Percentiles rank a stretch among this genome's conserved stretches.
Conservation (phyloP, 2,329 filamentous ascomycete species). For the Chalara sp. region DNA sequence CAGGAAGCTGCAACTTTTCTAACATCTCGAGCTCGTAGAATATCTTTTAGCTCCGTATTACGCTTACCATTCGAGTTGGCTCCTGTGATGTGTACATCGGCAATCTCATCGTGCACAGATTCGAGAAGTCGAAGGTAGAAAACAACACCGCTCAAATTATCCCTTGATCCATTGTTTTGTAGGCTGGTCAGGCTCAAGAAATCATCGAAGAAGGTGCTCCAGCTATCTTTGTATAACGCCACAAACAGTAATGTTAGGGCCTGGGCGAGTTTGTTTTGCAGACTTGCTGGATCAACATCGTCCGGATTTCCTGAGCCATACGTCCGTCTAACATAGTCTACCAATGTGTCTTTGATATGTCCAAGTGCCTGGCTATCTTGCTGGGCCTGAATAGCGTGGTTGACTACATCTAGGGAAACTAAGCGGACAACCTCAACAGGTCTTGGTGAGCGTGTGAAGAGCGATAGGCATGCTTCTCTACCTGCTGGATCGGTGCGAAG, state of each 20-base stretch:
- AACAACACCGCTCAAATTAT: conserved; percentile 70
- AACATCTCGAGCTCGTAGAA: conserved; percentile 80
- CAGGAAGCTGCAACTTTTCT: conserved; percentile 82
- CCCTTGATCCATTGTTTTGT: conserved; percentile 49
- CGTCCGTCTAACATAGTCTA: conserved; percentile 71
- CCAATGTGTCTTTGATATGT: conserved; percentile 72
- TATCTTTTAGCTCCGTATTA: conserved; percentile 85
- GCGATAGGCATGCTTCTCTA: conserved; percentile 81
- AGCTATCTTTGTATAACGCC: conserved; percentile 75
- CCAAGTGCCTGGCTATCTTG: conserved; percentile 66
- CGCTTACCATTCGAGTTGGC: conserved; percentile 74
- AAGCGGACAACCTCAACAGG: conserved; percentile 80
- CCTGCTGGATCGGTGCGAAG: conserved; percentile 75
- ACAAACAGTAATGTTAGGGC: conserved; percentile 92
- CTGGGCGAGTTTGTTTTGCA: conserved; percentile 97
- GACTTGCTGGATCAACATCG: conserved; percentile 60
- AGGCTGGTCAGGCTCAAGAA: conserved; percentile 69
- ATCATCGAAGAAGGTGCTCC: conserved; percentile 88
- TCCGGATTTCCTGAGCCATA: conserved; percentile 55
- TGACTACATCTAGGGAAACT: conserved; percentile 86
- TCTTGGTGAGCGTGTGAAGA: conserved; percentile 75
- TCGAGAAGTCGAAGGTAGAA: conserved; percentile 85
- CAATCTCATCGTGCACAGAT: conserved; percentile 95
- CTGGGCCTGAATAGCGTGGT: conserved; percentile 76
- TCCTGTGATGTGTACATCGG: conserved; percentile 79